Base-by-base conservation (phyloP, 1,139 yeast species). In the Yamadazyma kanchanaburiensis region DNA sequence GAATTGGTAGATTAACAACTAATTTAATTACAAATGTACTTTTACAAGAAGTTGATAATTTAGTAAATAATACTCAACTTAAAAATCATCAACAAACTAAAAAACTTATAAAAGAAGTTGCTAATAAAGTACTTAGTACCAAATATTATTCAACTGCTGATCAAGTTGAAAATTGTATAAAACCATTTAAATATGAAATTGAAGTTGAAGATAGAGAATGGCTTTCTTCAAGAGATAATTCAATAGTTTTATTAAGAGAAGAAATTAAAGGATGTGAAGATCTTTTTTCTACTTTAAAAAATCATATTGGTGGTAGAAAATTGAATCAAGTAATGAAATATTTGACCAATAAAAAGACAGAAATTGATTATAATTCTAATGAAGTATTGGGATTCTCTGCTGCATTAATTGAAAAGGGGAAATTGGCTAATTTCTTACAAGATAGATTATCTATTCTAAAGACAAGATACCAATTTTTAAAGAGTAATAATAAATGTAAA, bases 131-230 rank as follows among this genome's bases (percentile, higher is more conserved):
- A 2, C 64, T 94, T 39, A 77, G 80, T 39, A 64, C 84, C 22
- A 77, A 91, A 41, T 91, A 76, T 52, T 87, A 82, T 43, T 82
- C 95, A 1, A 91, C 98, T 0, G 94, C 98, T 0, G 98, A 94
- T 53, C 98, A 94, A 54, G 98, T 94, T 11, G 99, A 94, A 51
- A 94, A 91, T 56, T 89, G 97, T 61, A 89, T 94, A 49, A 94
- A 94, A 55, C 98, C 98, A 2, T 91, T 82, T 61, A 94, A 94
- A 58, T 91, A 91, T 55, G 98, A 94, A 53, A 89, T 94, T 38
- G 98, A 94, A 53, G 76, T 91, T 27, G 98, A 91, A 50, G 95
- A 88, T 48, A 71, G 96, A 25, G 98, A 94, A 53, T 94, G 99
- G 99, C 62, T 69, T 22, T 54, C 74, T 10, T 81, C 96, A 23